Evolutionary conservation across 78 protist species (phyloP).

Genomic region (Tieghemostelium lacteum): DNA sequence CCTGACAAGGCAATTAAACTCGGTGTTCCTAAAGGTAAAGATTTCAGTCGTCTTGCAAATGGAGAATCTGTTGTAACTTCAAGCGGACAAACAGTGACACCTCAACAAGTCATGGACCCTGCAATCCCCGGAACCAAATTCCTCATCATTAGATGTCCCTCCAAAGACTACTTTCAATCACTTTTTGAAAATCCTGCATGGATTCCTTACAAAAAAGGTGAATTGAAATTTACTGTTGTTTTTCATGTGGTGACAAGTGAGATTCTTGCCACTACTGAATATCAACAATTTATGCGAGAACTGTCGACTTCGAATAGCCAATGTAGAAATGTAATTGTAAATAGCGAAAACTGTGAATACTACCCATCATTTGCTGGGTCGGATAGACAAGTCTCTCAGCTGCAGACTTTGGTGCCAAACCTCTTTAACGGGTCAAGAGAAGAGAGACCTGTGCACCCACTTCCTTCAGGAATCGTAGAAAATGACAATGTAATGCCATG

Average conservation of each 20-base stretch:
- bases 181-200: background rate
- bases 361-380: background rate
- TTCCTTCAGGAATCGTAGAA: background rate
- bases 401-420: background rate
- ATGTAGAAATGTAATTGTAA: conserved; percentile 2
- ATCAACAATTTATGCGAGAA: conserved; percentile 10
- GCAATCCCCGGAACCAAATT: conserved; percentile 29
- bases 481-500: background rate
- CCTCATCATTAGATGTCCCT: conserved; percentile 43
- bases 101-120: background rate
- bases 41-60: background rate
- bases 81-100: background rate
- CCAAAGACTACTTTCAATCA: background rate
- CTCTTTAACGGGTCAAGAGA: background rate
- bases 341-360: conserved; percentile 13
- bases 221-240: background rate
- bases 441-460: background rate
- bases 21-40: conserved; percentile 27
- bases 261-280: background rate
- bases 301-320: background rate
- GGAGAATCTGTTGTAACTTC: background rate
- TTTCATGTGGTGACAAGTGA: background rate
- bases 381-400: background rate
- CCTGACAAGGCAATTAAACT: conserved; percentile 28
- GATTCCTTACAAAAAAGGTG: background rate